Percentiles rank a stretch among this genome's conserved stretches.
Conservation (phyloP, 2,329 filamentous ascomycete species). For the Fonsecaea nubica region DNA sequence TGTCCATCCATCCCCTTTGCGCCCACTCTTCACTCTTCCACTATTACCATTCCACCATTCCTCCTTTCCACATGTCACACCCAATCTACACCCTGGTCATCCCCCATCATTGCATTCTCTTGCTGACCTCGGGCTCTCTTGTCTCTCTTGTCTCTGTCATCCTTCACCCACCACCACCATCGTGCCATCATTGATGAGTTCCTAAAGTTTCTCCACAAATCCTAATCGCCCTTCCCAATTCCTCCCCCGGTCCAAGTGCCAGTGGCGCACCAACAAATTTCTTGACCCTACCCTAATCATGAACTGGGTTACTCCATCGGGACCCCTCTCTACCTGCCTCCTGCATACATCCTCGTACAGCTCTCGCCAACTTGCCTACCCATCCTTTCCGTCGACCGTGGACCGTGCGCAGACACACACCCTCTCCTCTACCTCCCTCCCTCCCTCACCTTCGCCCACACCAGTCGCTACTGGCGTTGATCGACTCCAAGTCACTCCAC, state of each 20-base stretch:
- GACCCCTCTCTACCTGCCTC: not conserved
- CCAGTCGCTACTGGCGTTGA: constrained; percentile 1
- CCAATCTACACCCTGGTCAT: not conserved
- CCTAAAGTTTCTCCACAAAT: constrained; percentile 6
- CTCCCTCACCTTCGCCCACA: not conserved
- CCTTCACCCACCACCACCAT: not conserved
- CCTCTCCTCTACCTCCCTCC: too few relatives aligned
- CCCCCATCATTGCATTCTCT: not conserved
- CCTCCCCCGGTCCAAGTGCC: not conserved
- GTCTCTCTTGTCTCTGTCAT: not conserved
- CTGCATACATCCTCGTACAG: not conserved
- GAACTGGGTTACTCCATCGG: not conserved
- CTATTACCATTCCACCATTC: not conserved
- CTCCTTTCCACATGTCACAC: not conserved
- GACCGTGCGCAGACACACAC: not conserved
- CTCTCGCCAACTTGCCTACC: not conserved
- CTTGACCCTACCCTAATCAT: not conserved
- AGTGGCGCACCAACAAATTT: not conserved
- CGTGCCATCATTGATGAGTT: too few relatives aligned
- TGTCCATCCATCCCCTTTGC: not conserved
- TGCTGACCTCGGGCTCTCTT: not conserved
- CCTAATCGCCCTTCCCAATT: not conserved
- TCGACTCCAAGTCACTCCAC: constrained; percentile 5
- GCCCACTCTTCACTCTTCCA: not conserved
- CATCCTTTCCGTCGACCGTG: not conserved